Evolutionary conservation across 169 alveolate genomes (phyloP), one percentile per base, ranked within the genome.

Genomic region (Plasmodium knowlesi): DNA sequence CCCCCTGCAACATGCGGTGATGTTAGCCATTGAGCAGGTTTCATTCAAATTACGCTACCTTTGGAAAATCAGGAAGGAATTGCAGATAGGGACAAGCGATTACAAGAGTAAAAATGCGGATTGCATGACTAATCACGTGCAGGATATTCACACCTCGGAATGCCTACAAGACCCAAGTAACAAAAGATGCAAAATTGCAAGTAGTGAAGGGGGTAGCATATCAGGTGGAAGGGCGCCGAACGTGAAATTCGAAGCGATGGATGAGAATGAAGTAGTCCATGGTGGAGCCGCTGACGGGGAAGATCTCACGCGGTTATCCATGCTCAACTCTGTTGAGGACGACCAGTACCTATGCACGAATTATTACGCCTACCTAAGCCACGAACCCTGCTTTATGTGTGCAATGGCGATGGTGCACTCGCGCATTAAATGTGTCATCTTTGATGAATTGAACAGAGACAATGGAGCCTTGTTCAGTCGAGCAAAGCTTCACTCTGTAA

Each of bases 361-460:
- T 25, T 96, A 97, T 80, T 97, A 81, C 37, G 99, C 96, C 46
- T 97, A 82, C 79, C 70, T 97, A 82, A 95, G 98, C 50, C 98
- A 96, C 71, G 99, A 98, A 93, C 99, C 99, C 53, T 98, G 99
- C 92, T 96, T 98, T 82, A 98, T 98, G 99, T 98, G 99, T 93
- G 97, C 98, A n/a, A 98, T 98, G 99, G 99, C 99, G 22, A 96
- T 98, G 86, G 92, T 98, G 6, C 99, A 98, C 93, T 98, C 99
- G 14, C 94, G 99, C 70, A 96, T 98, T 43, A 93, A 96, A 19
- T 95, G 97, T 83, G 98, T 98, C 39, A 93, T 97, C 82, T 98
- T 96, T 95, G 91, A 82, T n/a, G 67, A 95, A 78, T 86, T 82
- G 6, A 96, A 97, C 92, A 53, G 80, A 37, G 94, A 90, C 32